Evolutionary conservation across 2,329 filamentous ascomycete genomes (phyloP).

Genomic region (Dactylellina parvicollis): DNA sequence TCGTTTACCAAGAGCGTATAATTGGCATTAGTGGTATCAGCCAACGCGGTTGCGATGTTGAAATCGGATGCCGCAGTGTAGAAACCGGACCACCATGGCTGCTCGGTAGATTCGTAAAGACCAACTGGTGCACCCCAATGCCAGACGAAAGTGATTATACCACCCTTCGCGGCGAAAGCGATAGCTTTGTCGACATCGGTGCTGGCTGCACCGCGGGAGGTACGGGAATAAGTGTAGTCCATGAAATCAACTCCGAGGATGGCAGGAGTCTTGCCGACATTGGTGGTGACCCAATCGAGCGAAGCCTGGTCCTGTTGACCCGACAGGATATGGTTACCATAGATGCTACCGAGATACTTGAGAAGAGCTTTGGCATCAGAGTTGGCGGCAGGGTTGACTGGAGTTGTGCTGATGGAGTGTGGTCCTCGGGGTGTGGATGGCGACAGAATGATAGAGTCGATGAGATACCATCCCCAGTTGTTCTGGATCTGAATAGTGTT

Average conservation of each 20-base stretch:
- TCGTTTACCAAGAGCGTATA: conserved; percentile 65
- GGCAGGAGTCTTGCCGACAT: conserved; percentile 65
- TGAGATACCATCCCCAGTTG: conserved; percentile 67
- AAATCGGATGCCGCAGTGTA: conserved; percentile 66
- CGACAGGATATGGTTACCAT: conserved; percentile 65
- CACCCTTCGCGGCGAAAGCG: conserved; percentile 62
- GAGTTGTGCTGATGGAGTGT: conserved; percentile 61
- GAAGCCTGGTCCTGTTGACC: conserved; percentile 65
- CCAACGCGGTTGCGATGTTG: conserved; percentile 63
- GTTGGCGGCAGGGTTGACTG: conserved; percentile 59
- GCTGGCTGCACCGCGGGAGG: conserved; percentile 62
- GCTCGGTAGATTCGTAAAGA: conserved; percentile 64
- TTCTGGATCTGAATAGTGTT: conserved; percentile 65
- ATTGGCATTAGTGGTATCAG: conserved; percentile 63
- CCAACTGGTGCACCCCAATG: conserved; percentile 63
- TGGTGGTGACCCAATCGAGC: conserved; percentile 63
- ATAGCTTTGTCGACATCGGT: conserved; percentile 65
- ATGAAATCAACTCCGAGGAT: conserved; percentile 65
- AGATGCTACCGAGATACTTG: conserved; percentile 63
- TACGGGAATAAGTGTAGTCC: conserved; percentile 65
- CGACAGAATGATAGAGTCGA: conserved; percentile 63
- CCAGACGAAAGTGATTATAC: conserved; percentile 65
- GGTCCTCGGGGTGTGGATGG: conserved; percentile 61
- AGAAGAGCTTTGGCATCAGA: conserved; percentile 61
- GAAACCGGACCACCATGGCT: conserved; percentile 66